Evolutionary conservation across 345 rosid species (phyloP).

Genomic region (Excoecaria cochinchinensis): DNA sequence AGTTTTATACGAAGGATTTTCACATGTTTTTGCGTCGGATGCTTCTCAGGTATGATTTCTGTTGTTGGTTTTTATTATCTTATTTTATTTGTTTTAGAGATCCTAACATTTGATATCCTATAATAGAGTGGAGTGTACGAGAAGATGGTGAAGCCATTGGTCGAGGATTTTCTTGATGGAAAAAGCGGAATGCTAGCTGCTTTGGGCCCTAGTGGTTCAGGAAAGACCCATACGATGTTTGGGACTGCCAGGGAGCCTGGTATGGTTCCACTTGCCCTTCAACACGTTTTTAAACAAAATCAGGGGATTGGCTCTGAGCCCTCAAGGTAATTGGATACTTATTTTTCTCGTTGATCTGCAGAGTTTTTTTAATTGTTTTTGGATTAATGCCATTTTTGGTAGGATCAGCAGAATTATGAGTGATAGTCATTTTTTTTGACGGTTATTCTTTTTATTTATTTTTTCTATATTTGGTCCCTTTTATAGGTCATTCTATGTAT

Average conservation of each 20-base stretch:
- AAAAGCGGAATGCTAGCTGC: conserved; percentile 89
- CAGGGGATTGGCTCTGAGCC: conserved; percentile 20
- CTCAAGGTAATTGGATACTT: conserved; percentile 43
- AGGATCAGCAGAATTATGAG: not conserved
- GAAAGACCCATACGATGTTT: conserved; percentile 89
- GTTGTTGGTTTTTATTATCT: not conserved
- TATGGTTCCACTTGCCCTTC: conserved; percentile 64
- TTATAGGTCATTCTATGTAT: conserved; percentile 54
- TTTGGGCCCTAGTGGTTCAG: conserved; percentile 85
- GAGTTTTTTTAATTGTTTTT: not conserved
- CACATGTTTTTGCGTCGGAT: conserved; percentile 61
- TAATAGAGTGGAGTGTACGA: conserved; percentile 61
- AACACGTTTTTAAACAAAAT: conserved; percentile 47
- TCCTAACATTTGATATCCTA: not conserved
- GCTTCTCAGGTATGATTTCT: conserved; percentile 54
- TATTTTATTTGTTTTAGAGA: not conserved
- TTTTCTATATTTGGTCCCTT: not conserved
- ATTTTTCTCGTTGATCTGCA: not conserved
- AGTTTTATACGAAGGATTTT: conserved; percentile 85
- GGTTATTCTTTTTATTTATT: not conserved
- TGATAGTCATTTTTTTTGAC: not conserved
- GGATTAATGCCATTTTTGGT: not conserved
- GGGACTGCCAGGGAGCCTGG: conserved; percentile 75
- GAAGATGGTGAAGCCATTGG: conserved; percentile 69
- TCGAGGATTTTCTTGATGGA: conserved; percentile 71